These are phyloP conservation scores for Malus sieversii DNA, from an alignment of 306 rosid species.

Conservation along the genomic window DNA sequence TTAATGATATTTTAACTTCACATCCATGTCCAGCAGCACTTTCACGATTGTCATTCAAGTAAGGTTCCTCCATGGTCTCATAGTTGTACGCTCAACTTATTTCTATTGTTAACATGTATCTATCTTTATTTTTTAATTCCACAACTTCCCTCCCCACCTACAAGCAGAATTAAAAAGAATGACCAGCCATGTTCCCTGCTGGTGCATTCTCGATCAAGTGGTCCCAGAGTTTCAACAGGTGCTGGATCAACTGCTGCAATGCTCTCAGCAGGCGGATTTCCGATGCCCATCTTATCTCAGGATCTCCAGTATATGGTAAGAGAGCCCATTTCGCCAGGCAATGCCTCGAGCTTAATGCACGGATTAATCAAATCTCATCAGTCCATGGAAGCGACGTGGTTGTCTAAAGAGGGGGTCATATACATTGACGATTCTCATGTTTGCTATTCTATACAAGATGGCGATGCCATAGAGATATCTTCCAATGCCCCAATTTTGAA, in stretches of 20 bases:
- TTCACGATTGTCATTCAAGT: conserved; percentile 78
- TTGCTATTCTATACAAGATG: conserved; percentile 36
- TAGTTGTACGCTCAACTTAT: background rate
- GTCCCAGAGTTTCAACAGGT: conserved; percentile 79
- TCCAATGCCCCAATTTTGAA: conserved; percentile 63
- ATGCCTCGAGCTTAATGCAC: conserved; percentile 43
- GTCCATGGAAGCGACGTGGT: conserved; percentile 46
- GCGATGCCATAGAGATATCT: conserved; percentile 63
- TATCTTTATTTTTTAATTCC: background rate
- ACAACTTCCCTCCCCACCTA: background rate
- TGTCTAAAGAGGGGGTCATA: conserved; percentile 48
- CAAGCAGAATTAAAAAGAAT: conserved; percentile 47
- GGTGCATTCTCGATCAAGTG: conserved; percentile 76
- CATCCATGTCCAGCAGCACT: conserved; percentile 87
- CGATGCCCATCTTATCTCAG: conserved; percentile 57
- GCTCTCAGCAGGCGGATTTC: conserved; percentile 84
- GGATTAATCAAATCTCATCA: conserved; percentile 43
- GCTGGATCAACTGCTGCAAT: conserved; percentile 96
- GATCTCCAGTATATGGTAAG: conserved; percentile 90
- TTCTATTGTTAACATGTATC: background rate
- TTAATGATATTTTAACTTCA: conserved; percentile 72
- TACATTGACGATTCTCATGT: conserved; percentile 76
- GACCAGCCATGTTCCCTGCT: conserved; percentile 36
- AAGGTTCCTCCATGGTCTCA: conserved; percentile 1
- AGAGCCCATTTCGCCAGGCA: conserved; percentile 62